A percentile compares a stretch with the other conserved stretches of the same genome.
These are phyloP conservation scores for Raphanus raphanistrum DNA, from an alignment of 345 rosid genomes.

Conservation along the genomic window DNA sequence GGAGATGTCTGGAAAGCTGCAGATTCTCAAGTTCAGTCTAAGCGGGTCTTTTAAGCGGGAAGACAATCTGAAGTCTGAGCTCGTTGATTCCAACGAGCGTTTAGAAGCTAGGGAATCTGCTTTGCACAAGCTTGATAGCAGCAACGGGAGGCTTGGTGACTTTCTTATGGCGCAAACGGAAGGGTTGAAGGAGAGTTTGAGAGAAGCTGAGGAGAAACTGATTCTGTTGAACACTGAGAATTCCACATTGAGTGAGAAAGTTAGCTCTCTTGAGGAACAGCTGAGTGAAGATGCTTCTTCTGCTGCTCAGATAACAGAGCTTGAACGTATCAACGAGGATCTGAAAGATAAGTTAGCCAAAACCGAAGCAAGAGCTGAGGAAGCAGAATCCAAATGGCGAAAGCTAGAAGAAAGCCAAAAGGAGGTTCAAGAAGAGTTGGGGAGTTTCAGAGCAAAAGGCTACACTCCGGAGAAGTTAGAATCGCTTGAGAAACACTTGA, in stretches of 20 bases:
- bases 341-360: slow-evolving; percentile 47
- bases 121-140: slow-evolving; percentile 54
- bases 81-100: slow-evolving; percentile 44
- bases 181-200: slow-evolving; percentile 52
- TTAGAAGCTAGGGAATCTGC: slow-evolving; percentile 56
- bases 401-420: slow-evolving; percentile 47
- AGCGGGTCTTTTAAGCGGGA: slow-evolving; percentile 63
- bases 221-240: slow-evolving; percentile 54
- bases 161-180: slow-evolving; percentile 54
- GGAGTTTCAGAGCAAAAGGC: slow-evolving; percentile 47
- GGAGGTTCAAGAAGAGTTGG: slow-evolving; percentile 56
- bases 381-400: slow-evolving; percentile 55
- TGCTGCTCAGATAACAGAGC: slow-evolving; percentile 25
- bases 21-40: slow-evolving; percentile 63
- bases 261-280: slow-evolving; percentile 53
- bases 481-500: slow-evolving; percentile 61
- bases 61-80: slow-evolving; percentile 52
- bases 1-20: slow-evolving; percentile 66
- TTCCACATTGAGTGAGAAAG: slow-evolving; percentile 52
- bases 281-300: slow-evolving; percentile 26
- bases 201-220: slow-evolving; percentile 58
- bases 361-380: slow-evolving; percentile 54
- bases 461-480: slow-evolving; percentile 54
- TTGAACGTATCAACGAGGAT: slow-evolving; percentile 46
- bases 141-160: slow-evolving; percentile 47